Evolutionary conservation across 495 filamentous ascomycete species (phyloP), one percentile per base, ranked within the genome.

Genomic region (Tuber brumale): DNA sequence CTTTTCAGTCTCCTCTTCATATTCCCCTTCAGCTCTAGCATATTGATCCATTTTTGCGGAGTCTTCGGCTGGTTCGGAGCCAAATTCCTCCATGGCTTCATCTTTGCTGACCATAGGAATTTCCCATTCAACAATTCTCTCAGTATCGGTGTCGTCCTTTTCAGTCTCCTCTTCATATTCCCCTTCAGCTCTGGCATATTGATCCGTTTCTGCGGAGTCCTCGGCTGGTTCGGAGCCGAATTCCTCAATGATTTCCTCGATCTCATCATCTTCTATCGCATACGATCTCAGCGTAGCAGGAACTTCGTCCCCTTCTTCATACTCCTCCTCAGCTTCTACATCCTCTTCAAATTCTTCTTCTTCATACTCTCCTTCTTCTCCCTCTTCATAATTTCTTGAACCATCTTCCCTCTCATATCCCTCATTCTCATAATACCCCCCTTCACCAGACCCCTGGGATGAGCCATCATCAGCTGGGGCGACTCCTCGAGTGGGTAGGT

Each of bases 141-240:
- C 78, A 23, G 41, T 51, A 57, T 80, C 78, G 31, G 77, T 76
- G 35, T 80, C 78, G 66, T 80, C 78, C 61, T 76, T 80, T 37
- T 79, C 78, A 0, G 78, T 80, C 73, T 80, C 78, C 41, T 80
- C 78, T 23, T 73, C 72, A 37, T 80, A 80, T 44, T 77, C 76
- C 44, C 75, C 31, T 66, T 42, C 46, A 0, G 69, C 74, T 31
- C 76, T 46, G n/a, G 75, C 48, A 46, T 76, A 48, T 45, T 69
- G 37, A 57, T 77, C n/a, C 1, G 45, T 66, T 51, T 46, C 31
- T 42, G 27, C 66, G 31, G 51, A 48, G 45, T 72, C 74, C n/a
- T 75, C 37, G 16, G 43, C 70, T 57, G 77, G 69, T 27, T 71
- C 78, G 6, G 57, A 46, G 16, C 45, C 74, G 46, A 70, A 61